Evolutionary conservation across 768 basidiomycete species (phyloP), one percentile per base, ranked within the genome.

Genomic region (Sistotremastrum niveocremeum): DNA sequence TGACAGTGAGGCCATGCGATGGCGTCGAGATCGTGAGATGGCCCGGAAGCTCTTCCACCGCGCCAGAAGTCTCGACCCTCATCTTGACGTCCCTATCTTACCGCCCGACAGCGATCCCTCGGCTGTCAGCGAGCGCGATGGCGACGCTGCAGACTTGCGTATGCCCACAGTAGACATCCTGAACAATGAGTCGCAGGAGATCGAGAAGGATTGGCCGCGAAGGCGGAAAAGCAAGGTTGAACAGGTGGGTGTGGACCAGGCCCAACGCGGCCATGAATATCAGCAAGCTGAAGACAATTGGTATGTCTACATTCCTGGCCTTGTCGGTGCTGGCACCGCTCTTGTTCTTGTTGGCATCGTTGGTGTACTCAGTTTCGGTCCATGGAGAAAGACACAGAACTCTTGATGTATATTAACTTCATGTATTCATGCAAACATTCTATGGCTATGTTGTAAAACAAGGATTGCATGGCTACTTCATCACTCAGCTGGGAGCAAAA

Each of bases 271-370:
- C 65, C 34, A 60, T 68, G 39, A 71, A 71, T 47, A 56, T 71
- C 5, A 60, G 55, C 74, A 76, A 20, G 77, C 79, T 34, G 66
- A 80, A 36, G 82, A 85, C 46, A 74, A 68, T 60, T 88, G 85
- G 85, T 87, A 84, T 54, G 54, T 87, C 42, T 83, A 84, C 49
- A 65, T 88, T 37, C 85, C 85, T 3, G 79, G 82, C 29, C 60
- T 88, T 51, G 77, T 88, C 5, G 85, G 85, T 6, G 85, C 84
- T 29, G 85, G 84, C n/a, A 86, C 84, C 20, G 85, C 85, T 39
- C 57, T 88, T 46, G 68, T 86, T 38, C 81, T 86, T 20, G 79
- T 84, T 20, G 81, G 82, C 0, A 79, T 84, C 34, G 78, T 87
- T 20, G 83, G 84, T 3, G 81, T 81, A 5, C 61, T 88, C 52